Percentiles rank a stretch among this genome's conserved stretches.
These are phyloP conservation scores for Cryptosporidium muris DNA, from an alignment of 169 alveolate species.

Conservation along the genomic window DNA sequence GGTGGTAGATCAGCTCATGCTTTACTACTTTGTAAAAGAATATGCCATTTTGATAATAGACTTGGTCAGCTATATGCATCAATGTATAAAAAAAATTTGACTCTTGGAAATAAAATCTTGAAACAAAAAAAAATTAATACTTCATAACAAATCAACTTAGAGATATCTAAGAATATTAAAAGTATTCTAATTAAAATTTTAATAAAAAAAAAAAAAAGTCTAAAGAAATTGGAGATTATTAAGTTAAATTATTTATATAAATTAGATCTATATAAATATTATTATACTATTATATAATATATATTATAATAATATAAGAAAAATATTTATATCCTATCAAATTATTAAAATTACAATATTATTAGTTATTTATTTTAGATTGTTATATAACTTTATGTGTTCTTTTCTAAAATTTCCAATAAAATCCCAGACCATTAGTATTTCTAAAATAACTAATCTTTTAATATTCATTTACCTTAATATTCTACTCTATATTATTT, in stretches of 20 bases:
- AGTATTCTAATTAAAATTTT: not conserved
- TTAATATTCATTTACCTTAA: too few species aligned
- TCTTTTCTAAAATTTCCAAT: too few species aligned
- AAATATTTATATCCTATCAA: not conserved
- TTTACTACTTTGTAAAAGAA: conserved; percentile 46
- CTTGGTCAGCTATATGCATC: conserved; percentile 18
- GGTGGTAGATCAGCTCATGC: conserved; percentile 68
- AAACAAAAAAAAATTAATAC: not conserved
- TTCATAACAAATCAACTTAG: too few species aligned
- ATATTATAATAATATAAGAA: not conserved
- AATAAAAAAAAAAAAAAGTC: not conserved
- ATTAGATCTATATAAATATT: not conserved
- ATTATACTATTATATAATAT: not conserved
- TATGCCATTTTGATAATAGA: conserved; percentile 47
- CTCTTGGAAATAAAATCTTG: conserved; percentile 25
- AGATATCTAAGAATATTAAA: not conserved
- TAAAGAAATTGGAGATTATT: not conserved
- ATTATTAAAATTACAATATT: too few species aligned
- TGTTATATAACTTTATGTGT: too few species aligned
- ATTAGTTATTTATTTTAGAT: too few species aligned
- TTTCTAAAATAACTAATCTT: too few species aligned
- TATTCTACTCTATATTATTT: too few species aligned
- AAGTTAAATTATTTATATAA: not conserved
- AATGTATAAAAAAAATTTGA: conserved; percentile 40
- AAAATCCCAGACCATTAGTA: too few species aligned